Evolutionary conservation across 257 asterid genomes (phyloP).

Genomic region (Solanum neorickii): DNA sequence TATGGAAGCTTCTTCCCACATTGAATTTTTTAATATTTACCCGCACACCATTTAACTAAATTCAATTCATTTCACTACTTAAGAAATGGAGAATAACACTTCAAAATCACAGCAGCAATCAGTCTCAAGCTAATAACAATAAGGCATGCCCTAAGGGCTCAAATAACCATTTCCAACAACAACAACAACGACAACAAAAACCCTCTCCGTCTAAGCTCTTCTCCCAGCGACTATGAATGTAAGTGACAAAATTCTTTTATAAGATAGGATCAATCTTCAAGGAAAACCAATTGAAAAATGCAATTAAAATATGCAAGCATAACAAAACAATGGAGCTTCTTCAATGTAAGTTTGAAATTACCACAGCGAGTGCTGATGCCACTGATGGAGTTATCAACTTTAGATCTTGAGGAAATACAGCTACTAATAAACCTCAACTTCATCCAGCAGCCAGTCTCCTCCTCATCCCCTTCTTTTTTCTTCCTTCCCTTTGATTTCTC

Average conservation of each 20-base stretch:
- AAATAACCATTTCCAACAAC: neutral
- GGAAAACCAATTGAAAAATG: neutral
- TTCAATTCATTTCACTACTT: neutral
- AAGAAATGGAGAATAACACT: neutral
- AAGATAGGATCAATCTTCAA: neutral
- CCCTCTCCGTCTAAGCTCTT: neutral
- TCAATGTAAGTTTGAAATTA: neutral
- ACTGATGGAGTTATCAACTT: conserved; percentile 53
- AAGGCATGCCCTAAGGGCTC: neutral
- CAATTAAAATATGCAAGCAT: neutral
- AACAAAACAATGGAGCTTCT: neutral
- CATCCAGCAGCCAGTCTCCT: conserved; percentile 36
- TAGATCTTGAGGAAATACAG: conserved; percentile 58
- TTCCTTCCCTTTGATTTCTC: conserved; percentile 33
- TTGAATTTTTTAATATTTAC: neutral
- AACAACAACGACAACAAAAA: neutral
- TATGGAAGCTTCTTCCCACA: neutral
- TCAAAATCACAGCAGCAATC: neutral
- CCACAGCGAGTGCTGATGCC: conserved; percentile 28
- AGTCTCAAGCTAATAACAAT: neutral
- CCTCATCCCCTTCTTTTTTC: conserved; percentile 20
- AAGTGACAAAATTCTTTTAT: too few relatives aligned
- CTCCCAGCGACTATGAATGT: neutral
- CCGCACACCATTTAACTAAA: neutral
- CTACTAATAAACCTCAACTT: conserved; percentile 37